Evolutionary conservation across 805 yeast species (phyloP), one percentile per base, ranked within the genome.

Genomic region (Yarrowia sp.): DNA sequence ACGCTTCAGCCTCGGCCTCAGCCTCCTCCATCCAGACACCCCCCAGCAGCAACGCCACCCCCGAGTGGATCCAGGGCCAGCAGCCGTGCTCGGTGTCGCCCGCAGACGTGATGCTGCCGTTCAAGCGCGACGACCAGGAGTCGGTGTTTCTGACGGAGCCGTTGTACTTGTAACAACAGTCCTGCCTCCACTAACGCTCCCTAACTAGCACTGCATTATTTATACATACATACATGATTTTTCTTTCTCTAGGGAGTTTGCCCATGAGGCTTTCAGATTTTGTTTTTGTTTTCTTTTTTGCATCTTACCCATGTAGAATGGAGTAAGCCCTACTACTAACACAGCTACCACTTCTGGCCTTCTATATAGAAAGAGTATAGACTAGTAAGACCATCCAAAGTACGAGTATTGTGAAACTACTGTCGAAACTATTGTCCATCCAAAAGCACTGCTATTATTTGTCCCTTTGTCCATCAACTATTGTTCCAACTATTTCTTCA

Each of bases 11-110:
- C 19, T 52, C 56, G 2, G 65, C 65, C 7, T 45, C 65, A 4
- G 65, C 65, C 5, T 45, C 65, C 42, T 26, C 35, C 42, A 53
- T 32, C 67, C 67, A 40, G 70, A 56, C 63, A 11, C 63, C 63
- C 8, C 63, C 63, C 63, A 15, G 26, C 40, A 15, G 26, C 63
- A 56, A 14, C 38, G 38, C 48, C 40, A 56, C 63, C 22, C 63
- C 63, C 5, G 63, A 56, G 40, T 56, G 63, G 63, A n/a, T 42
- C 38, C 46, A 53, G 59, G 45, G 59, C 43, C 36, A 40, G 40
- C 63, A 41, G 63, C 63, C 63, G 19, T 56, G 63, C 48, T 56
- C 63, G n/a, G 63, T 56, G 46, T 56, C 63, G 40, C 63, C 63
- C n/a, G 63, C 63, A n/a, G 63, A 56, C 48, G 63, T 56, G n/a